Percentiles rank a stretch among this genome's conserved stretches.
These are phyloP conservation scores for Neospermospora avenae DNA, from an alignment of 2,329 filamentous ascomycete species.

Conservation along the genomic window DNA sequence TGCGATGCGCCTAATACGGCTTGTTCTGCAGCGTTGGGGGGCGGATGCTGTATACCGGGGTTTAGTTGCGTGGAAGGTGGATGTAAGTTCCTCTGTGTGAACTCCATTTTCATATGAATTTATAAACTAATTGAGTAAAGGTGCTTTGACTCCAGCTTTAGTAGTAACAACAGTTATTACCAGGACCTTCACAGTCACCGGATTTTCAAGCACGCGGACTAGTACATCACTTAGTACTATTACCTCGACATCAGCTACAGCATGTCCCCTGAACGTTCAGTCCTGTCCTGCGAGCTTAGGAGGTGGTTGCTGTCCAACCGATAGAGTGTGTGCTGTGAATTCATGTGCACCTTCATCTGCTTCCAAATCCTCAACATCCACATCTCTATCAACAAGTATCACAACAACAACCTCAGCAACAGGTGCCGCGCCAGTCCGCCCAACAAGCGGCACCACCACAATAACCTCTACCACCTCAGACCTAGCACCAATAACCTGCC, in stretches of 20 bases:
- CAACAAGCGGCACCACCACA: conserved; percentile 41
- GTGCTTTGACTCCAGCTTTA: conserved; percentile 23
- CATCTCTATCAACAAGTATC: conserved; percentile 33
- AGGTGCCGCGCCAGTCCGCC: conserved; percentile 46
- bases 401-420: conserved; percentile 38
- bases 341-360: conserved; percentile 30
- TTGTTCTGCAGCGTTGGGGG: conserved; percentile 63
- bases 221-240: conserved; percentile 35
- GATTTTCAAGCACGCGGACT: conserved; percentile 12
- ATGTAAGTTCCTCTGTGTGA: conserved; percentile 46
- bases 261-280: conserved; percentile 21
- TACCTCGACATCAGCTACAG: conserved; percentile 17
- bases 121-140: conserved; percentile 12
- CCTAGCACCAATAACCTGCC: conserved; percentile 54
- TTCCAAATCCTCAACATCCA: conserved; percentile 37
- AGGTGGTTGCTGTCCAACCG: conserved; percentile 35
- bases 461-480: conserved; percentile 31
- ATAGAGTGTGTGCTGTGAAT: conserved; percentile 32
- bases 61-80: conserved; percentile 67
- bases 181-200: conserved; percentile 16
- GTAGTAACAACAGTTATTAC: conserved; percentile 23
- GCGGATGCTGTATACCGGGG: conserved; percentile 73
- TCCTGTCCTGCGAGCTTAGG: conserved; percentile 30
- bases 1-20: conserved; percentile 61
- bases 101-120: neutral